These are phyloP conservation scores for Metschnikowia aberdeeniae DNA, from an alignment of 805 yeast species.

Conservation along the genomic window DNA sequence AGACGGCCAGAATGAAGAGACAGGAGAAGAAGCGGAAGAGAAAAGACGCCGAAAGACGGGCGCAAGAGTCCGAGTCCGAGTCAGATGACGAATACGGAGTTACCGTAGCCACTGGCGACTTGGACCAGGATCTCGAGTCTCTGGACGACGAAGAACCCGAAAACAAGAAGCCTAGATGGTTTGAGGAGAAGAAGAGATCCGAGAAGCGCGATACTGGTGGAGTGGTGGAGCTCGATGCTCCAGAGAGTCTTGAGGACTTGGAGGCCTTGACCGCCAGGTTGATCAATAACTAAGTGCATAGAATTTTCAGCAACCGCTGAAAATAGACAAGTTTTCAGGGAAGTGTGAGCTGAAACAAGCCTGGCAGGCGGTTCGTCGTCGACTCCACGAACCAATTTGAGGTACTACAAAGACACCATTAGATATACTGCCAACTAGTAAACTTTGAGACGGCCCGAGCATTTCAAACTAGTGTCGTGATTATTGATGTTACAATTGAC, in stretches of 20 bases:
- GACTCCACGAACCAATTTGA: no score
- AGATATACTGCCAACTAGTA: no score
- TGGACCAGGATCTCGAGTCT: constrained; percentile 45
- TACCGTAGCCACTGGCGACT: constrained; percentile 34
- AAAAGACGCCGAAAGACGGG: constrained; percentile 67
- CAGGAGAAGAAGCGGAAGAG: constrained; percentile 87
- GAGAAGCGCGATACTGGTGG: constrained; percentile 22
- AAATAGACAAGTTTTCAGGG: no score
- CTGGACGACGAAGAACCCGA: constrained; percentile 34
- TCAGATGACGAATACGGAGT: constrained; percentile 28
- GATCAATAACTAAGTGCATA: constrained; percentile 19
- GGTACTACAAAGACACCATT: no score
- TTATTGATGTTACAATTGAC: no score
- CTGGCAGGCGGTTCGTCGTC: no score
- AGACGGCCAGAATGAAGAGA: constrained; percentile 67
- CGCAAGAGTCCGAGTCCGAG: constrained; percentile 31
- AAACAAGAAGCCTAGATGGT: constrained; percentile 48
- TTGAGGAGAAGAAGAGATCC: constrained; percentile 30
- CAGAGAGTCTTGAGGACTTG: constrained; percentile 87
- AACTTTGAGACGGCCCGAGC: no score
- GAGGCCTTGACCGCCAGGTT: constrained; percentile 75
- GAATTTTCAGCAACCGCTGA: no score
- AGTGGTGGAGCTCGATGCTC: constrained; percentile 76
- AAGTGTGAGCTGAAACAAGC: no score
- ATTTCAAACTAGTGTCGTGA: no score